phyloP scores from a whole-genome alignment of 305 asterid species.

The Coffea humblotiana region DNA sequence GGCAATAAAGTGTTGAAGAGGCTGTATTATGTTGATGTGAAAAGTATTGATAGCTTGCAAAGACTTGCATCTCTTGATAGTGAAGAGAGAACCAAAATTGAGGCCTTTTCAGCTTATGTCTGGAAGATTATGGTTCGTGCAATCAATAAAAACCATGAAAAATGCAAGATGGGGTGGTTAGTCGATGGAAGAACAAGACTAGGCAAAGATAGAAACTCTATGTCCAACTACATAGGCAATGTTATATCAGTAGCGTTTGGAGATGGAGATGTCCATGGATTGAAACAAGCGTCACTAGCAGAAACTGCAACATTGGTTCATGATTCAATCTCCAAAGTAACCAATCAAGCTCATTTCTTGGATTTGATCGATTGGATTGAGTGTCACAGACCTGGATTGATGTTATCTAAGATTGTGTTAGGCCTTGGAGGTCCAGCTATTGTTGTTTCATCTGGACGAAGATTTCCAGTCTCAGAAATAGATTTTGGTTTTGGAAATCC shows the following conservation, averaged over 20 bases:
- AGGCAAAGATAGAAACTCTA: slow-evolving; percentile 14
- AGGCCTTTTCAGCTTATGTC: slow-evolving; percentile 52
- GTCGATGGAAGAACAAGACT: slow-evolving; percentile 52
- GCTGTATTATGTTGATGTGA: slow-evolving; percentile 37
- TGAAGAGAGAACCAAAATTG: slow-evolving; percentile 47
- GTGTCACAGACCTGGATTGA: slow-evolving; percentile 54
- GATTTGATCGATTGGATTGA: slow-evolving; percentile 64
- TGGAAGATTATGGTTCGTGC: slow-evolving; percentile 54
- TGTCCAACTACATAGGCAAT: slow-evolving; percentile 53
- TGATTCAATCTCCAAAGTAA: slow-evolving; percentile 34
- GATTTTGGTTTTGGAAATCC: slow-evolving; percentile 64
- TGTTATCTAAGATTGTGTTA: slow-evolving; percentile 49
- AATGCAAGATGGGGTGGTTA: slow-evolving; percentile 59
- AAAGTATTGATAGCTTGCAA: slow-evolving; percentile 38
- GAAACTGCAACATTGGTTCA: slow-evolving; percentile 37
- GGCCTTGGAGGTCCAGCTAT: slow-evolving; percentile 49
- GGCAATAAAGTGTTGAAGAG: slow-evolving; percentile 37
- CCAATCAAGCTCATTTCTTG: slow-evolving; percentile 49
- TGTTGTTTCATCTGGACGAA: slow-evolving; percentile 51
- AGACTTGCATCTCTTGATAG: slow-evolving; percentile 32
- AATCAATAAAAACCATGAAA: slow-evolving; percentile 22
- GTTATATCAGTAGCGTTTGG: slow-evolving; percentile 48
- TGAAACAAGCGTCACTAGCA: slow-evolving; percentile 33
- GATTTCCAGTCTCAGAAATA: slow-evolving; percentile 55
- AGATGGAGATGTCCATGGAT: slow-evolving; percentile 23